phyloP scores from a whole-genome alignment of 2,329 filamentous ascomycete genomes.

The Tothia fuscella region DNA sequence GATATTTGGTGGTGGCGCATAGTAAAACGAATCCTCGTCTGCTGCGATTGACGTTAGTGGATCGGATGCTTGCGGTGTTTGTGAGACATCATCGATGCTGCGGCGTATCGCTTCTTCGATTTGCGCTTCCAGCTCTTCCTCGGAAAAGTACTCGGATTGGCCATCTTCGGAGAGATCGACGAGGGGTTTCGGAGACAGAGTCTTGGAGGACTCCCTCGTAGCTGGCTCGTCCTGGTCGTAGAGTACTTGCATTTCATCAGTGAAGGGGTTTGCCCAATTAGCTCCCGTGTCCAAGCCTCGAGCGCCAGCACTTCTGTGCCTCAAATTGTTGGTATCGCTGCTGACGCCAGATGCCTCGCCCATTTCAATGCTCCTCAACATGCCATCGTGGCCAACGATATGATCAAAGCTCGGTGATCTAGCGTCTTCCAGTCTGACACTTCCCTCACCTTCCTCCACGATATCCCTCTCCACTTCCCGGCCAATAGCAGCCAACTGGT shows the following conservation, averaged over 20 bases:
- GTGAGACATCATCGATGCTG: constrained; percentile 2
- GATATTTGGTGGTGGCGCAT: constrained; percentile 6
- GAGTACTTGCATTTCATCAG: constrained; percentile 30
- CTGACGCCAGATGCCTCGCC: neutral
- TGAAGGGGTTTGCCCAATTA: constrained; percentile 32
- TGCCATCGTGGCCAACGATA: constrained; percentile 29
- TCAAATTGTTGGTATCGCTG: neutral
- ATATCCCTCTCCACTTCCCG: constrained; percentile 9
- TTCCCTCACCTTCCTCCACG: neutral
- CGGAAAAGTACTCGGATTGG: constrained; percentile 8
- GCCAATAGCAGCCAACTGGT: constrained; percentile 26
- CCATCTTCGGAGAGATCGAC: neutral
- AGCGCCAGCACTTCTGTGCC: constrained; percentile 20
- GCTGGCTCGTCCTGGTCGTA: constrained; percentile 29
- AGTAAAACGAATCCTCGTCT: constrained; percentile 6
- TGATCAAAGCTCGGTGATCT: constrained; percentile 25
- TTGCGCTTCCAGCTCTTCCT: constrained; percentile 10
- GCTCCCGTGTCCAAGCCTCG: constrained; percentile 29
- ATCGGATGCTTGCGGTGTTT: neutral
- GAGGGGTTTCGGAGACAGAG: neutral
- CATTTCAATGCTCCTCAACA: constrained; percentile 17
- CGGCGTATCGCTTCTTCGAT: constrained; percentile 11
- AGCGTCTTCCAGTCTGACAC: constrained; percentile 11
- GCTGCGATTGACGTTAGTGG: constrained; percentile 3
- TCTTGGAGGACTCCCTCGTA: constrained; percentile 6